phyloP scores from a whole-genome alignment of 2,329 filamentous ascomycete species.

The Emydomyces testavorans region DNA sequence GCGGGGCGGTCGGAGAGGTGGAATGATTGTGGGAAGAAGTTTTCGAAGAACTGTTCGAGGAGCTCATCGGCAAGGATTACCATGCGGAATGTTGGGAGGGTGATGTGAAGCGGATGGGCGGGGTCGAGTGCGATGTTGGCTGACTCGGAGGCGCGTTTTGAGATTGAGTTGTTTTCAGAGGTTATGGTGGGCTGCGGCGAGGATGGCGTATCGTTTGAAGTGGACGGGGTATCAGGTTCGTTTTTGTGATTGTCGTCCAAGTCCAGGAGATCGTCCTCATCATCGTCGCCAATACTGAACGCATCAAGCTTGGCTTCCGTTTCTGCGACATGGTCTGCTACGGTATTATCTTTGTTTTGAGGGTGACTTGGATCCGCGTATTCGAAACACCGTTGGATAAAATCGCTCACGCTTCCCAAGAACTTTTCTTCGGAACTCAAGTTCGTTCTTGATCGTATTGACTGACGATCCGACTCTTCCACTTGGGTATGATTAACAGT shows the following conservation, averaged over 20 bases:
- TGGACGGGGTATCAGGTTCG: constrained; percentile 12
- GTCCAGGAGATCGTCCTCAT: constrained; percentile 42
- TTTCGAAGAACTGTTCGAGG: constrained; percentile 94
- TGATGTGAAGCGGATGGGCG: constrained; percentile 86
- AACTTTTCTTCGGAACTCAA: constrained; percentile 72
- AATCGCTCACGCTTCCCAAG: constrained; percentile 82
- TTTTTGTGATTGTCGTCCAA: constrained; percentile 7
- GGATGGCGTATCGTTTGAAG: constrained; percentile 18
- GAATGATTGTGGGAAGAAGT: constrained; percentile 86
- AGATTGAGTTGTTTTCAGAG: constrained; percentile 29
- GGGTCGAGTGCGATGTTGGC: constrained; percentile 89
- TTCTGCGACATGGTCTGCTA: constrained; percentile 15
- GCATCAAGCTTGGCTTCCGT: constrained; percentile 40
- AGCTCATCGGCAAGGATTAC: constrained; percentile 92
- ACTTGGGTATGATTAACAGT: constrained; percentile 53
- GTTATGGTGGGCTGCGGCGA: constrained; percentile 16
- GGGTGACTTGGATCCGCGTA: constrained; percentile 89
- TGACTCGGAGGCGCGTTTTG: constrained; percentile 58
- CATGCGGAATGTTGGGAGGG: constrained; percentile 96
- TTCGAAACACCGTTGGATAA: constrained; percentile 92
- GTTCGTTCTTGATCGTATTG: constrained; percentile 32
- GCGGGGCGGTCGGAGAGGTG: constrained; percentile 60
- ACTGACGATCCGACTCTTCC: constrained; percentile 38
- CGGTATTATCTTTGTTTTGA: constrained; percentile 40
- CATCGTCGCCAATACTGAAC: constrained; percentile 67